Evolutionary conservation across 805 yeast genomes (phyloP).

Genomic region (Starmerella stigmatis): DNA sequence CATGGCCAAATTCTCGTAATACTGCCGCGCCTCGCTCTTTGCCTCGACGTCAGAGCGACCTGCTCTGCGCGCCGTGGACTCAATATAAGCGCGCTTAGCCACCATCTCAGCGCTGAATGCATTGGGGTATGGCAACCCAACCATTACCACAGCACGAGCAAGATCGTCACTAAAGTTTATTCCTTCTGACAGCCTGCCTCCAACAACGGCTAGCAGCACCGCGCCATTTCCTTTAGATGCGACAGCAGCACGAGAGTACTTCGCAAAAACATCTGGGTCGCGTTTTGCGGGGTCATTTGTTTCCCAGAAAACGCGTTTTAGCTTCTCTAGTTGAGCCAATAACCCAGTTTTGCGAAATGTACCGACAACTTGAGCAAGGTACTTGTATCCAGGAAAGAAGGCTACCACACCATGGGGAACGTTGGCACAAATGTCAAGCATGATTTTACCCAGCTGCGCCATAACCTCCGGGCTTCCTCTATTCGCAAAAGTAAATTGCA

Average conservation of each 20-base stretch:
- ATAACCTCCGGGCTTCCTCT: conserved; percentile 43
- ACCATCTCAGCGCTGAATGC: conserved; percentile 68
- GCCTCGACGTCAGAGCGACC: conserved; percentile 39
- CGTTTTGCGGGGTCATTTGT: conserved; percentile 36
- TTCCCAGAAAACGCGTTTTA: conserved; percentile 44
- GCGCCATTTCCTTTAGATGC: conserved; percentile 44
- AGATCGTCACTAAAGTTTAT: conserved; percentile 78
- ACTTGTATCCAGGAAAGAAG: conserved; percentile 78
- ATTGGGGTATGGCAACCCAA: conserved; percentile 87
- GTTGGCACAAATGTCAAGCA: conserved; percentile 35
- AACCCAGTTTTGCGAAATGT: conserved; percentile 41
- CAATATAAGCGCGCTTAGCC: conserved; percentile 58
- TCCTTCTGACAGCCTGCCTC: conserved; percentile 89
- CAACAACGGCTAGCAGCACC: conserved; percentile 70
- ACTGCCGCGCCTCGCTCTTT: conserved; percentile 40
- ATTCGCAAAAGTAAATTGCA: conserved; percentile 61
- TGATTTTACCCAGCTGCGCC: conserved; percentile 39
- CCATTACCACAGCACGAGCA: conserved; percentile 79
- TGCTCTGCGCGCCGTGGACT: conserved; percentile 36
- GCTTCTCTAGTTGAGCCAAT: conserved; percentile 27
- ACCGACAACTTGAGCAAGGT: conserved; percentile 42
- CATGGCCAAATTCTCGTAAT: conserved; percentile 79
- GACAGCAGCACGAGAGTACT: conserved; percentile 37
- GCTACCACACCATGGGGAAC: conserved; percentile 71
- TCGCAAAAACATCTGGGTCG: conserved; percentile 34